Conservation (phyloP, 805 yeast species). For the Cyberlindnera saturnus region DNA sequence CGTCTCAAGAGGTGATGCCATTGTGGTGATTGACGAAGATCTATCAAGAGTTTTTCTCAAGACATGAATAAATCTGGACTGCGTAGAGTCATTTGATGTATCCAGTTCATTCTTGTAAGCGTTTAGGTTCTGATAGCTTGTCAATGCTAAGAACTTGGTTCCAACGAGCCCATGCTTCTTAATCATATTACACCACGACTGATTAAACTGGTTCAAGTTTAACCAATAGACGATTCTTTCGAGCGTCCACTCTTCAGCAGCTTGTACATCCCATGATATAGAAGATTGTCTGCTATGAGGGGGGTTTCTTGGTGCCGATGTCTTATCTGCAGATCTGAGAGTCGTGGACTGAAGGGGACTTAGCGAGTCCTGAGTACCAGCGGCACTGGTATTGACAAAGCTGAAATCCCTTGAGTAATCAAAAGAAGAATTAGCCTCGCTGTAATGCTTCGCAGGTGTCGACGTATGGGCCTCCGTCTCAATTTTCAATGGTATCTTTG, state of each 20-base stretch:
- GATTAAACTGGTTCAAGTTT: conserved; percentile 59
- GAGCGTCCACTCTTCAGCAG: conserved; percentile 64
- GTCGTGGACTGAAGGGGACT: conserved; percentile 9
- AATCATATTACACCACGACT: conserved; percentile 68
- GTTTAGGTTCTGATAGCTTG: conserved; percentile 58
- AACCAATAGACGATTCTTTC: conserved; percentile 68
- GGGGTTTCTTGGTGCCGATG: conserved; percentile 5
- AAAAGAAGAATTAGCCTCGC: not conserved
- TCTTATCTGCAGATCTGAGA: not conserved
- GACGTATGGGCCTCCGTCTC: conserved; percentile 10
- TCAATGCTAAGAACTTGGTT: conserved; percentile 55
- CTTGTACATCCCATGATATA: conserved; percentile 43
- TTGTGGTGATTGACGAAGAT: conserved; percentile 16
- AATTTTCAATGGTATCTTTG: conserved; percentile 11
- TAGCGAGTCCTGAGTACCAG: conserved; percentile 1
- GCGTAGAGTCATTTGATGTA: conserved; percentile 43
- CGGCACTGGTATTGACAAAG: conserved; percentile 19
- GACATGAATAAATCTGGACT: conserved; percentile 49
- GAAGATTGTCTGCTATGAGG: conserved; percentile 23
- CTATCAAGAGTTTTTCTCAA: conserved; percentile 37
- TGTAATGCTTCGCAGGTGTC: conserved; percentile 7
- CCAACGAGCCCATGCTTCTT: conserved; percentile 52
- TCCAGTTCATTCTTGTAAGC: conserved; percentile 33
- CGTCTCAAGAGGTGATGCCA: conserved; percentile 12
- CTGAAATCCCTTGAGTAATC: conserved; percentile 19